A percentile compares a stretch with the other conserved stretches of the same genome.
phyloP scores from a whole-genome alignment of 768 basidiomycete species.

The Leccinum broughii region DNA sequence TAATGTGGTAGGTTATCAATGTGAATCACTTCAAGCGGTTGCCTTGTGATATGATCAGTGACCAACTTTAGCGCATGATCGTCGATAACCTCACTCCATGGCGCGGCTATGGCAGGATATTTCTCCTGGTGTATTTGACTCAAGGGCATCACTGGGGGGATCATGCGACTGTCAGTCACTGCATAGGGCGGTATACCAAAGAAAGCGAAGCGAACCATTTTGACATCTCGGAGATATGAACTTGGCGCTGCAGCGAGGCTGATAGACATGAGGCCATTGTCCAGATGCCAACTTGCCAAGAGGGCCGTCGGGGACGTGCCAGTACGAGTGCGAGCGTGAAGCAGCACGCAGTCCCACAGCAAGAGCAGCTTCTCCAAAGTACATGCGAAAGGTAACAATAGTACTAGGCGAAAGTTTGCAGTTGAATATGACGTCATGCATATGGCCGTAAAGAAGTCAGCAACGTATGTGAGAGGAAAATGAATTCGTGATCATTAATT shows the following conservation, averaged over 20 bases:
- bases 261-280: neutral
- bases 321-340: neutral
- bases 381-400: neutral
- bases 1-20: neutral
- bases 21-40: neutral
- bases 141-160: neutral
- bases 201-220: too few relatives aligned
- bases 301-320: neutral
- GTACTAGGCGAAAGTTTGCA: neutral
- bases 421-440: neutral
- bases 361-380: neutral
- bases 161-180: too few relatives aligned
- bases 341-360: neutral
- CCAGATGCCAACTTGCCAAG: too few relatives aligned
- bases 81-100: neutral
- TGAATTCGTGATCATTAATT: neutral
- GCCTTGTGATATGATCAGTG: neutral
- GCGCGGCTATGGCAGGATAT: neutral
- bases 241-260: neutral
- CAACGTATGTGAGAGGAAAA: neutral
- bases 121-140: neutral
- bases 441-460: neutral
- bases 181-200: too few relatives aligned
- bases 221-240: too few relatives aligned
- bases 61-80: neutral